Base-by-base conservation (phyloP, 805 yeast species). In the Pichia exigua region DNA sequence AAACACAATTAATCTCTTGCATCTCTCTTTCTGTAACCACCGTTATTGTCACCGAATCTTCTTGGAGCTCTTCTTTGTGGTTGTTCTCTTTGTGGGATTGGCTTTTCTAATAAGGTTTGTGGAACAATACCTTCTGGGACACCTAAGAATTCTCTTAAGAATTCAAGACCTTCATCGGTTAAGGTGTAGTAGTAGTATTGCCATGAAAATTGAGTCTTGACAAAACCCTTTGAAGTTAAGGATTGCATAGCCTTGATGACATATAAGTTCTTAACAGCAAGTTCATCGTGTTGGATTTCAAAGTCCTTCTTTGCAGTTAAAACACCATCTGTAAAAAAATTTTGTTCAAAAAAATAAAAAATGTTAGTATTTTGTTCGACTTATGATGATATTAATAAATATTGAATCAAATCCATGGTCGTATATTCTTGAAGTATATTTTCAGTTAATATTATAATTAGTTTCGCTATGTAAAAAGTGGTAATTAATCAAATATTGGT, bases 101-200 rank as follows among this genome's bases (percentile, higher is more conserved):
- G 84, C 70, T 85, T 89, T 82, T 85, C 90, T 80, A 91, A 87
- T 83, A 92, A 87, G 74, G 99, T 94, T 76, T 87, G 84, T 73
- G 99, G 99, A 76, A 90, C 92, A 75, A 94, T 86, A 79, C 90
- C 95, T 77, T 87, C 95, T 79, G 99, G 99, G 70, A 94, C 83
- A 85, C 91, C 90, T 77, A 94, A 86, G 88, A 90, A 94, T 74
- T 88, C 90, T 81, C 97, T 87, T 73, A 94, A 86, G 87, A 81
- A 94, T 73, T 90, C 96, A 64, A 94, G 92, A 85, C 99, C 99
- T 79, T 88, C 97, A 74, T 94, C 98, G 74, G 98, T 94, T 74
- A 94, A 87, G 82, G 99, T 89, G 95, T 94, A 94, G 96, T 94
- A 94, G 82, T 94, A 94, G 85, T 89, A 89, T 85, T 91, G 97